Percentiles rank a stretch among this genome's conserved stretches.
phyloP scores from a whole-genome alignment of 345 rosid species.

The Brassica cretica region DNA sequence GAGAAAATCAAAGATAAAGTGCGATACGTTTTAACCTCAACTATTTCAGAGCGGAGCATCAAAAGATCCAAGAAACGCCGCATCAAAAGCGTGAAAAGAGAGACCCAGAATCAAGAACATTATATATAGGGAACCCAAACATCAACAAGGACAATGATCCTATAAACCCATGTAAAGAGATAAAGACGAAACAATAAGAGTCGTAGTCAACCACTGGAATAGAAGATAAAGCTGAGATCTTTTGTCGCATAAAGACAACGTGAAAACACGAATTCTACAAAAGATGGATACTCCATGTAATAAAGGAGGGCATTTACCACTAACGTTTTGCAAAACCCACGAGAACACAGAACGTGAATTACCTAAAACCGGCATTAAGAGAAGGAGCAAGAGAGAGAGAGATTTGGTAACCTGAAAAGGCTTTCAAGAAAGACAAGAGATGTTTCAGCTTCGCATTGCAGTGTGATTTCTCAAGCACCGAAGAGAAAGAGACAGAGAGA shows the following conservation, averaged over 20 bases:
- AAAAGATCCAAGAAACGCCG: constrained; percentile 8
- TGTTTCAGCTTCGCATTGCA: constrained; percentile 29
- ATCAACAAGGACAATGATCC: constrained; percentile 41
- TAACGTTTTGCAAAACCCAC: constrained; percentile 16
- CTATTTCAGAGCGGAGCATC: neutral
- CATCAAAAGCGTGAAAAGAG: constrained; percentile 2
- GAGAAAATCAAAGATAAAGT: neutral
- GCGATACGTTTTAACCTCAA: constrained; percentile 4
- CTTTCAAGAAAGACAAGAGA: neutral
- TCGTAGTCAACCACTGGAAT: constrained; percentile 26
- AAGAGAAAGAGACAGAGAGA: neutral
- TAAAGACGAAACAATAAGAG: constrained; percentile 23
- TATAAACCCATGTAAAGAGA: constrained; percentile 30
- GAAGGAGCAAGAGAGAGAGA: no score
- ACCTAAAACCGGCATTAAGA: constrained; percentile 17
- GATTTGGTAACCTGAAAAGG: constrained; percentile 13
- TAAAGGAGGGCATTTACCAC: constrained; percentile 16
- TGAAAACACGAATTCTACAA: constrained; percentile 36
- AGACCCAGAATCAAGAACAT: constrained; percentile 32
- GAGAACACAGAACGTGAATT: constrained; percentile 8
- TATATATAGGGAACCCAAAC: constrained; percentile 30
- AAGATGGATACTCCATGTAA: constrained; percentile 25
- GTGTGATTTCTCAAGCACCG: constrained; percentile 30
- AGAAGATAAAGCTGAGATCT: constrained; percentile 16
- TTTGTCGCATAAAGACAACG: constrained; percentile 33